These are phyloP conservation scores for Torulaspora franciscae DNA, from an alignment of 805 yeast species.

Conservation along the genomic window DNA sequence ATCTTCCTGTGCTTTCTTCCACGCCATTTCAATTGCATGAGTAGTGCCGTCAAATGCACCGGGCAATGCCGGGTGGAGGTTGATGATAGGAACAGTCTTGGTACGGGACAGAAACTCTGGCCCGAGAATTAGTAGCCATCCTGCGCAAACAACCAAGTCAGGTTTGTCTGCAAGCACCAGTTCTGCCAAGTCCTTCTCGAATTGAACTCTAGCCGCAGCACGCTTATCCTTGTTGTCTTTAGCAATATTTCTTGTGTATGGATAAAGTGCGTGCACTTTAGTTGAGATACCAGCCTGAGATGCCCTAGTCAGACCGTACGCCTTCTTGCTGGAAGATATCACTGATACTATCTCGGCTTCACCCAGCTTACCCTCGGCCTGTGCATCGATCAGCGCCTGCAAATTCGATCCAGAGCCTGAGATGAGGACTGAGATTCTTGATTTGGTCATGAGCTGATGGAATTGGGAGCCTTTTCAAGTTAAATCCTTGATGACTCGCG, in stretches of 20 bases:
- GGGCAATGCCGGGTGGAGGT: slow-evolving; percentile 95
- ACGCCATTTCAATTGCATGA: slow-evolving; percentile 93
- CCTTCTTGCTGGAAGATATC: slow-evolving; percentile 78
- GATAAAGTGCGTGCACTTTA: slow-evolving; percentile 61
- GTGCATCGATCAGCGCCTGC: slow-evolving; percentile 87
- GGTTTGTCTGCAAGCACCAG: slow-evolving; percentile 63
- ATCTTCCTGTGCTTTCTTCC: slow-evolving; percentile 80
- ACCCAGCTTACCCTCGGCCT: slow-evolving; percentile 34
- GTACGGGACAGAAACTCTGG: slow-evolving; percentile 67
- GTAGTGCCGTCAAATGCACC: slow-evolving; percentile 92
- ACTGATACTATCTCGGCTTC: slow-evolving; percentile 65
- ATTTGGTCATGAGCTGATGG: slow-evolving; percentile 2
- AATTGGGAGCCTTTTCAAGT: not conserved
- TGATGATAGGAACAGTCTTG: slow-evolving; percentile 70
- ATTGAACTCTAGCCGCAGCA: slow-evolving; percentile 55
- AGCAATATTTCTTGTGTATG: slow-evolving; percentile 69
- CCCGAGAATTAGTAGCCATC: slow-evolving; percentile 94
- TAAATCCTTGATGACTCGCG: not conserved
- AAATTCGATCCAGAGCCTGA: slow-evolving; percentile 96
- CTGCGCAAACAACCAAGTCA: slow-evolving; percentile 91
- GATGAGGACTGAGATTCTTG: slow-evolving; percentile 59
- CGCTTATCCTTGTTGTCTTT: slow-evolving; percentile 62
- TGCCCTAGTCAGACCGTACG: slow-evolving; percentile 85
- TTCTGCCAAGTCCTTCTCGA: slow-evolving; percentile 74
- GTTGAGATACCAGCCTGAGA: slow-evolving; percentile 63